Percentiles rank a stretch among this genome's conserved stretches.
These are phyloP conservation scores for Periconia sp. DNA, from an alignment of 2,329 filamentous ascomycete species.

Conservation along the genomic window DNA sequence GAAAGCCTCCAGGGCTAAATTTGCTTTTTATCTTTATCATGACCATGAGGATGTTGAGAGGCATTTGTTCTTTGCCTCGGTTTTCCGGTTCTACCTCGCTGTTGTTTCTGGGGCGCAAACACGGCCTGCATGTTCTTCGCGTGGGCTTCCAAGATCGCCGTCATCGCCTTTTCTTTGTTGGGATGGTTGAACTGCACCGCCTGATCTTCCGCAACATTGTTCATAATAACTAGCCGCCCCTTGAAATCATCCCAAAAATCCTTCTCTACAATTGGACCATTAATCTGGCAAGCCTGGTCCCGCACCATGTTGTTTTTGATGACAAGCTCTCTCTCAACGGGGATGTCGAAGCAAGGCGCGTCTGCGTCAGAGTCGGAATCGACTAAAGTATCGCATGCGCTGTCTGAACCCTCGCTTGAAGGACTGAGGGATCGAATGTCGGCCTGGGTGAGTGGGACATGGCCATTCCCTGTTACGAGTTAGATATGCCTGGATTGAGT, in stretches of 20 bases:
- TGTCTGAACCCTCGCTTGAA: constrained; percentile 1
- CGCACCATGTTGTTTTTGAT: constrained; percentile 14
- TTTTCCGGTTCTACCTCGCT: no score
- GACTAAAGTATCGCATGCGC: constrained; percentile 12
- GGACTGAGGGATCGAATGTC: background rate
- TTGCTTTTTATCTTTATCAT: no score
- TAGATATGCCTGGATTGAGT: constrained; percentile 36
- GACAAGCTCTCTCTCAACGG: constrained; percentile 13
- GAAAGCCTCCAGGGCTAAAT: no score
- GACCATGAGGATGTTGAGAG: no score
- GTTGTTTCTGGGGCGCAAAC: no score
- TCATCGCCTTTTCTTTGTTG: no score
- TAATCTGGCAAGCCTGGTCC: constrained; percentile 18
- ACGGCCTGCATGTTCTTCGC: no score
- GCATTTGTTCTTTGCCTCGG: no score
- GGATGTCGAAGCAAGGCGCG: constrained; percentile 2
- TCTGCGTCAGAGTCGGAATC: constrained; percentile 8
- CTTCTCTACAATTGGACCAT: constrained; percentile 11
- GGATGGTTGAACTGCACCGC: background rate
- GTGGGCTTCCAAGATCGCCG: no score
- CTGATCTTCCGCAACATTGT: constrained; percentile 13
- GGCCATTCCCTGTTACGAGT: constrained; percentile 51
- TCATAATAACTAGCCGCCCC: constrained; percentile 11
- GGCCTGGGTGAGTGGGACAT: constrained; percentile 20
- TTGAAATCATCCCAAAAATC: constrained; percentile 16